Evolutionary conservation across 352 stramenopile genomes (phyloP).

Genomic region (Phytophthora cactorum): DNA sequence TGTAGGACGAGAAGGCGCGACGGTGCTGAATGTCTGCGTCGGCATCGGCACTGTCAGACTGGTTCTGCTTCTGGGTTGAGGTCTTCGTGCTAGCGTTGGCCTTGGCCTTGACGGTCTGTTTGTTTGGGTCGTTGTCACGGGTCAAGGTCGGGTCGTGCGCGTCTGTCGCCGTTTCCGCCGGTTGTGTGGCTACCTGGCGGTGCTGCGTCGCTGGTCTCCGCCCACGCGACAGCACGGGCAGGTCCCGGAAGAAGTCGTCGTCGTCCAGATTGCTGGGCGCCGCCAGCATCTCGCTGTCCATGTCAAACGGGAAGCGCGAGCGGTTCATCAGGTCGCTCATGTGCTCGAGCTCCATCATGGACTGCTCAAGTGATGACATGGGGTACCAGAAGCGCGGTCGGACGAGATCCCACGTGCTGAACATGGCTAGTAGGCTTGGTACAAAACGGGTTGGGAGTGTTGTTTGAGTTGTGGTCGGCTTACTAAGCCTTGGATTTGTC

Average conservation of each 20-base stretch:
- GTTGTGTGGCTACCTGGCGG: too few species aligned
- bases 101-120: not conserved
- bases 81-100: not conserved
- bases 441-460: too few species aligned
- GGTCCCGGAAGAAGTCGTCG: slow-evolving; percentile 21
- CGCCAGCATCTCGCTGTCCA: slow-evolving; percentile 4
- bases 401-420: slow-evolving; percentile 60
- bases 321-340: slow-evolving; percentile 38
- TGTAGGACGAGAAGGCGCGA: slow-evolving; percentile 41
- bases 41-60: not conserved
- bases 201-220: too few species aligned
- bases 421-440: slow-evolving; percentile 36
- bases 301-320: slow-evolving; percentile 19
- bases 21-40: not conserved
- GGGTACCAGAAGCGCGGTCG: slow-evolving; percentile 59
- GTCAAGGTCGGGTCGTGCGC: not conserved
- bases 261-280: slow-evolving; percentile 11
- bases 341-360: slow-evolving; percentile 53
- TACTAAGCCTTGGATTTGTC: too few species aligned
- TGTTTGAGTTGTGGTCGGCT: too few species aligned
- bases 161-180: too few species aligned
- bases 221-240: slow-evolving; percentile 5
- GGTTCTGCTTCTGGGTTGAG: not conserved
- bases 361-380: slow-evolving; percentile 62
- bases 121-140: slow-evolving; percentile 1